phyloP scores from a whole-genome alignment of 805 yeast species.

The Teunomyces funiuensis region DNA sequence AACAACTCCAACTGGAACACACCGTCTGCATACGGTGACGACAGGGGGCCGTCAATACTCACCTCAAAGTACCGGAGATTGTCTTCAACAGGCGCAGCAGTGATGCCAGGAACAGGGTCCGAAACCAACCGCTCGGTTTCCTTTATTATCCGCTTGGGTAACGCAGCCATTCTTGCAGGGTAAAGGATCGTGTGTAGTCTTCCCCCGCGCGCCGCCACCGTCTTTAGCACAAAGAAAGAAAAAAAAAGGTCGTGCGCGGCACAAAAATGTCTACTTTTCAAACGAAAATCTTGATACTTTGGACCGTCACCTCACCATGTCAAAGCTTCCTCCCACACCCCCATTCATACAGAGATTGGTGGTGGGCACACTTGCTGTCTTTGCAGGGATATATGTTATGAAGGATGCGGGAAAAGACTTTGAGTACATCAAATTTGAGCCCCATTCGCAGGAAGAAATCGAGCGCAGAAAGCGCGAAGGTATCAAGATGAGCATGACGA shows the following conservation, averaged over 20 bases:
- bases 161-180: conserved; percentile 44
- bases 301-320: too few relatives aligned
- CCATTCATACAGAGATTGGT: conserved; percentile 33
- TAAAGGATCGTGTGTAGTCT: background rate
- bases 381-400: conserved; percentile 35
- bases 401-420: conserved; percentile 39
- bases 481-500: conserved; percentile 27
- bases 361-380: conserved; percentile 37
- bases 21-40: conserved; percentile 88
- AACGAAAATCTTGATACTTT: too few relatives aligned
- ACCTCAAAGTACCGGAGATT: conserved; percentile 92
- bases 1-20: conserved; percentile 79
- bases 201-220: too few relatives aligned
- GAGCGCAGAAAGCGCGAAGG: conserved; percentile 35
- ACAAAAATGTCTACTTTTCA: background rate
- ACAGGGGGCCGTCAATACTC: conserved; percentile 84
- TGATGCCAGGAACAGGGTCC: conserved; percentile 96
- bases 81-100: conserved; percentile 91
- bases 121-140: conserved; percentile 90
- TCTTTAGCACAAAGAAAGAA: too few relatives aligned
- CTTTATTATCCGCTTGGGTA: conserved; percentile 93
- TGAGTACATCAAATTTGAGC: conserved; percentile 38
- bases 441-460: conserved; percentile 39
- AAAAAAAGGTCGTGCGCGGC: conserved; percentile 1
- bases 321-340: conserved; percentile 29